These are phyloP conservation scores for Blastobotrys niveus DNA, from an alignment of 1,139 yeast genomes.

Conservation along the genomic window DNA sequence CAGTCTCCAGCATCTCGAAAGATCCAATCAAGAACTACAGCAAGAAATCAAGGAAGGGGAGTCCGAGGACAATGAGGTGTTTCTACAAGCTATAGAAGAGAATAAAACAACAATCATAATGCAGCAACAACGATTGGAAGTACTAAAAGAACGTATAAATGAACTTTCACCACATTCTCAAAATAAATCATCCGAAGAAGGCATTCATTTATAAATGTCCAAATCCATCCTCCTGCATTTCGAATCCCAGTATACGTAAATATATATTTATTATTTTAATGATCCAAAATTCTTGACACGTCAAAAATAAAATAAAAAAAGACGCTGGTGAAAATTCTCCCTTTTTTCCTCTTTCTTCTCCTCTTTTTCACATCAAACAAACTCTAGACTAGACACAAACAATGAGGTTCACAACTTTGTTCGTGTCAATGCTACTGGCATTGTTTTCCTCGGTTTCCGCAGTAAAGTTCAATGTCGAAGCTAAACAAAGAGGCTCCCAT, in stretches of 20 bases:
- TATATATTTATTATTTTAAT: background rate
- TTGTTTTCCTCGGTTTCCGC: constrained; percentile 28
- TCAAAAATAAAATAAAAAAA: constrained; percentile 2
- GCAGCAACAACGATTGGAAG: constrained; percentile 22
- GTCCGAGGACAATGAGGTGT: constrained; percentile 17
- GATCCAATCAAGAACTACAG: constrained; percentile 28
- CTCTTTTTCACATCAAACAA: background rate
- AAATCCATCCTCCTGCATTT: background rate
- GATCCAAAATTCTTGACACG: constrained; percentile 1
- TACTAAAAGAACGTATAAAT: constrained; percentile 1
- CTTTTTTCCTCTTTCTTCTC: background rate
- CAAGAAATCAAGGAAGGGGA: constrained; percentile 18
- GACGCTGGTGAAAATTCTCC: background rate
- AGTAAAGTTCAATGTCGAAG: constrained; percentile 33
- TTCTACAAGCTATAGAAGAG: constrained; percentile 24
- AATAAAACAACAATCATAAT: constrained; percentile 23
- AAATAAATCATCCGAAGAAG: background rate
- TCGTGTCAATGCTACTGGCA: constrained; percentile 17
- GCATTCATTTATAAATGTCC: constrained; percentile 1
- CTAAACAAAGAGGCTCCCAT: constrained; percentile 27
- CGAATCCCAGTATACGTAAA: background rate
- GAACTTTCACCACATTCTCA: constrained; percentile 1
- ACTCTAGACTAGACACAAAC: background rate
- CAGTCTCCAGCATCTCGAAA: constrained; percentile 27
- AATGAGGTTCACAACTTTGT: constrained; percentile 12